These are phyloP conservation scores for Penicillium palitans DNA, from an alignment of 2,329 filamentous ascomycete species.

Conservation along the genomic window DNA sequence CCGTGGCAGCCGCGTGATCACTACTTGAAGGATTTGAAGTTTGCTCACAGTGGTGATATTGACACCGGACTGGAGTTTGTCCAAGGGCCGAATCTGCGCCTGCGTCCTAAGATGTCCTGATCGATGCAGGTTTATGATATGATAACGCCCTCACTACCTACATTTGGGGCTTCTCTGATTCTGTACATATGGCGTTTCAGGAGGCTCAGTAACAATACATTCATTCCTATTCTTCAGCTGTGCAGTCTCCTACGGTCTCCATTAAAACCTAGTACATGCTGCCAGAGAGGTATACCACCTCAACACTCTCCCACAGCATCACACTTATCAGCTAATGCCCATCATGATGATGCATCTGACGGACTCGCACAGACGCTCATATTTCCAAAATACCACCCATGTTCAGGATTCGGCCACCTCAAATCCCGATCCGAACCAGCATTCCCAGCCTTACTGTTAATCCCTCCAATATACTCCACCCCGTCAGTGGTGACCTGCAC, in stretches of 20 bases:
- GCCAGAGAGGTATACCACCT: too few species aligned
- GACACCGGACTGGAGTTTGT: conserved; percentile 36
- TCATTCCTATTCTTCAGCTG: neutral
- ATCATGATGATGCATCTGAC: neutral
- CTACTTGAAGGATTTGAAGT: conserved; percentile 43
- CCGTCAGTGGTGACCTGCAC: neutral
- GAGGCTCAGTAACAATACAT: neutral
- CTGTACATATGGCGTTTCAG: neutral
- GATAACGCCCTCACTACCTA: neutral
- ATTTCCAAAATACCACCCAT: conserved; percentile 9
- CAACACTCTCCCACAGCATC: neutral
- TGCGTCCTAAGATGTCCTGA: conserved; percentile 16
- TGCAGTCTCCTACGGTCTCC: neutral
- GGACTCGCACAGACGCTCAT: neutral
- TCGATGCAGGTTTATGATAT: neutral
- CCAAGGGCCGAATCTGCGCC: conserved; percentile 18
- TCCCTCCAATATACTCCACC: neutral
- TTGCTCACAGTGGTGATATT: conserved; percentile 40
- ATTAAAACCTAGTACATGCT: too few species aligned
- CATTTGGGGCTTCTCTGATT: neutral
- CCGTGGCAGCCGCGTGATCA: conserved; percentile 44
- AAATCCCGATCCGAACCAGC: neutral
- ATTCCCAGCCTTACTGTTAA: conserved; percentile 1
- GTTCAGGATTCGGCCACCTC: neutral
- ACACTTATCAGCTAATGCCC: neutral